Evolutionary conservation across 768 basidiomycete genomes (phyloP), one percentile per base, ranked within the genome.

Genomic region (Tylopilus intermedius): DNA sequence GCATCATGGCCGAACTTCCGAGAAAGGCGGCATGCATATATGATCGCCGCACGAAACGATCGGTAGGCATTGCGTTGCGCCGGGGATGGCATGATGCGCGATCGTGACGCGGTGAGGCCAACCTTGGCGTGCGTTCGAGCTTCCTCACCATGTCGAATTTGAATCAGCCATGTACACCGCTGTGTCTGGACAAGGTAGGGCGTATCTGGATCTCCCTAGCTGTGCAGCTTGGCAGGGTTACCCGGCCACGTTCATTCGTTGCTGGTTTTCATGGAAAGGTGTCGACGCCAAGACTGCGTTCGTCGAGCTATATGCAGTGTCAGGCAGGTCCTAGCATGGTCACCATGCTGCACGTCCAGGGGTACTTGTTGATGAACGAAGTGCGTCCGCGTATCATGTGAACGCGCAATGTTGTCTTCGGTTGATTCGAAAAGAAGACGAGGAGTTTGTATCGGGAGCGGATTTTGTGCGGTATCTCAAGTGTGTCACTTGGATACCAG

Each of bases 41-140:
- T 57, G 46, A 58, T 49, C 47, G 57, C 57, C 57, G 56, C 5
- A 8, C 26, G 18, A 15, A 7, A 29, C 9, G n/a, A 57, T 21
- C 40, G 13, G 26, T 40, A 9, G 41, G 38, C 3, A 21, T 30
- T 21, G 44, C 2, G 6, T 50, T 15, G 32, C 1, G 10, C 18
- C 18, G 18, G 18, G 18, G 18, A 37, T 10, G 38, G 2, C 15
- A 13, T 26, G 30, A 24, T 24, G 3, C 24, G 24, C 24, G 5
- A 24, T 5, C 21, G 26, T 45, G 13, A 2, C 8, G 26, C 35
- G n/a, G 13, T 9, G 13, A 30, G 10, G n/a, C 18, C 4, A 24
- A 33, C 22, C 37, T 49, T 9, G 7, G 24, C 26, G 29, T 50
- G 40, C 5, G 21, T 33, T 52, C 26, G 29, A 47, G 9, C 30